Conservation (phyloP, 2,329 filamentous ascomycete genomes). For the Lachnellula occidentalis region DNA sequence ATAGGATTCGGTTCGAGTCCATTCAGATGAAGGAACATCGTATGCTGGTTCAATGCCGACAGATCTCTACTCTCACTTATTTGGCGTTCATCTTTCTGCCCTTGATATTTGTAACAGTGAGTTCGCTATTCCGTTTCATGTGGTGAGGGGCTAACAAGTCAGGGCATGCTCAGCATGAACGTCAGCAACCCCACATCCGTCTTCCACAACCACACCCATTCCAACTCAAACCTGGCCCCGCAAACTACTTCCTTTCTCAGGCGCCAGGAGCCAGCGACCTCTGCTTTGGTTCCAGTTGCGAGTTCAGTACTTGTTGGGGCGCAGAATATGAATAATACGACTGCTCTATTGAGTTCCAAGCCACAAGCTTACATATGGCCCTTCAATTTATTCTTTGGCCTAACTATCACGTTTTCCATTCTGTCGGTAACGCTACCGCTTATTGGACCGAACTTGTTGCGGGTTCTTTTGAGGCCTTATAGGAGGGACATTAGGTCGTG, state of each 20-base stretch:
- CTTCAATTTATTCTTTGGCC: neutral
- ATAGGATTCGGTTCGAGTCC: conserved; percentile 2
- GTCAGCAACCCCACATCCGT: neutral
- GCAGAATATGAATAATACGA: neutral
- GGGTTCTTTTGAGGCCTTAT: neutral
- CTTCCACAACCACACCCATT: neutral
- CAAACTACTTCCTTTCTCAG: neutral
- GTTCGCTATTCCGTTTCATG: neutral
- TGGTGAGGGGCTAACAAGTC: neutral
- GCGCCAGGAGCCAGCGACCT: neutral
- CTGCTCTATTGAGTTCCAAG: neutral
- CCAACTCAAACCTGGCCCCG: neutral
- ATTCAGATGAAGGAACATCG: conserved; percentile 13
- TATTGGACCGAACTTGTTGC: conserved; percentile 1
- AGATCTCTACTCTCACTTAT: conserved; percentile 7
- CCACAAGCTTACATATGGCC: neutral
- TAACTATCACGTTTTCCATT: neutral
- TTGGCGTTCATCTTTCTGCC: conserved; percentile 7
- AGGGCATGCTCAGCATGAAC: conserved; percentile 12
- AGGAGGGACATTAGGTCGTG: neutral
- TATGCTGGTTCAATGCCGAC: conserved; percentile 7
- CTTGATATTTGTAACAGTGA: conserved; percentile 8
- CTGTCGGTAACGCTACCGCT: neutral
- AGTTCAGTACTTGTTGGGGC: neutral
- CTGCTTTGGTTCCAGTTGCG: neutral